Evolutionary conservation across 352 stramenopile genomes (phyloP), one percentile per base, ranked within the genome.

Genomic region (Globisporangium nagaii): DNA sequence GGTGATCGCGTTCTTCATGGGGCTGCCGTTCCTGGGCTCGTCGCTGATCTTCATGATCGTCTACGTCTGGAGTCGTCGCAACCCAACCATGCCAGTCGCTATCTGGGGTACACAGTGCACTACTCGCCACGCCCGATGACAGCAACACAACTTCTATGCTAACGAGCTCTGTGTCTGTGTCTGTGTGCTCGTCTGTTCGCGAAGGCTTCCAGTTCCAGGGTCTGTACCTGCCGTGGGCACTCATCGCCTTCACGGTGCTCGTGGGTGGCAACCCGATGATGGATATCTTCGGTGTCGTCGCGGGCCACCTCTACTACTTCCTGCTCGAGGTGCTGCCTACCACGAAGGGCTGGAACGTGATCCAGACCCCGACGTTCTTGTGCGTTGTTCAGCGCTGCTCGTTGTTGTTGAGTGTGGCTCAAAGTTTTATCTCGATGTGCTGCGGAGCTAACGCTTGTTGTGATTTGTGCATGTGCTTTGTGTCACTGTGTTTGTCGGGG

Each of bases 1-100:
- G 82, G 65, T 95, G 43, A 60, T 94, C 28, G 83, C 71, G 31
- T 90, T 90, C 60, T 86, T 94, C 62, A 90, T 95, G 76, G 70
- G 62, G 20, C 67, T 95, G 13, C 78, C 77, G 34, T 96, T 96
- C 68, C 65, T 95, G 11, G 85, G 84, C 45, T 74, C 76, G 36
- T 84, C 86, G 34, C 73, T 96, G 27, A 92, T 94, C 65, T 95
- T 96, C 53, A 94, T 91, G 77, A 93, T 95, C 53, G 75, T 95
- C 28, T 96, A 96, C 70, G 73, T 96, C 41, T 96, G 87, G 87
- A 96, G 87, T 60, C 85, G 84, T 36, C 81, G 81, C 10, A 88
- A 96, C 57, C 76, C 86, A 37, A 92, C 86, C 15, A 71, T 76
- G 7, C 79, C 83, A 25, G 84, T 93, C 12, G 70, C 78, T 4